A percentile compares a stretch with the other conserved stretches of the same genome.
Evolutionary conservation across 2,329 filamentous ascomycete genomes (phyloP).

Genomic region (Penicillium sp.): DNA sequence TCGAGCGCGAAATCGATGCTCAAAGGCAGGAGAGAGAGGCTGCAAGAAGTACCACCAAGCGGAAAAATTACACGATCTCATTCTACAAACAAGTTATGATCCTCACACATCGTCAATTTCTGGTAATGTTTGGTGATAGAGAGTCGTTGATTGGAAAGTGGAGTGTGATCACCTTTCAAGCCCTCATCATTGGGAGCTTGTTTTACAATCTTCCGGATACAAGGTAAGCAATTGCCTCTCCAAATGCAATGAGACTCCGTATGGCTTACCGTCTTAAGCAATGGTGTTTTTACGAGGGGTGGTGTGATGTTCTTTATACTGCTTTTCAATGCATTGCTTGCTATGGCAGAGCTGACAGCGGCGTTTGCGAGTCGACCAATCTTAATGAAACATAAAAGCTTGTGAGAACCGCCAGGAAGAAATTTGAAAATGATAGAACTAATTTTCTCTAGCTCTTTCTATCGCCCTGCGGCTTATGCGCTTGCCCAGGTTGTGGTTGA

Average conservation of each 20-base stretch:
- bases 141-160: slow-evolving; percentile 54
- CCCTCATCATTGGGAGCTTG: slow-evolving; percentile 50
- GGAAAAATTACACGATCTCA: slow-evolving; percentile 55
- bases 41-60: slow-evolving; percentile 40
- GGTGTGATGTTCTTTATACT: slow-evolving; percentile 63
- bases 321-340: slow-evolving; percentile 63
- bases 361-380: slow-evolving; percentile 65
- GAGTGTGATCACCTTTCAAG: slow-evolving; percentile 49
- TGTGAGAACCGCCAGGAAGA: slow-evolving; percentile 38
- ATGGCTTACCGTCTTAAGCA: slow-evolving; percentile 30
- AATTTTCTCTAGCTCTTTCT: slow-evolving; percentile 54
- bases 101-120: slow-evolving; percentile 56
- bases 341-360: slow-evolving; percentile 60
- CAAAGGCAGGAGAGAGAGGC: slow-evolving; percentile 45
- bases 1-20: slow-evolving; percentile 51
- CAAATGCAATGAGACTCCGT: not conserved
- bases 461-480: slow-evolving; percentile 61
- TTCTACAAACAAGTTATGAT: slow-evolving; percentile 53
- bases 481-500: slow-evolving; percentile 60
- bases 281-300: slow-evolving; percentile 59
- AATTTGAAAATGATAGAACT: slow-evolving; percentile 1
- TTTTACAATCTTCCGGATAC: slow-evolving; percentile 57
- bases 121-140: slow-evolving; percentile 56
- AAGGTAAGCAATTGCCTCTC: slow-evolving; percentile 23
- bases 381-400: slow-evolving; percentile 68